Base-by-base conservation (phyloP, 331 rosid genomes). In the Erythrophleum ivorense region DNA sequence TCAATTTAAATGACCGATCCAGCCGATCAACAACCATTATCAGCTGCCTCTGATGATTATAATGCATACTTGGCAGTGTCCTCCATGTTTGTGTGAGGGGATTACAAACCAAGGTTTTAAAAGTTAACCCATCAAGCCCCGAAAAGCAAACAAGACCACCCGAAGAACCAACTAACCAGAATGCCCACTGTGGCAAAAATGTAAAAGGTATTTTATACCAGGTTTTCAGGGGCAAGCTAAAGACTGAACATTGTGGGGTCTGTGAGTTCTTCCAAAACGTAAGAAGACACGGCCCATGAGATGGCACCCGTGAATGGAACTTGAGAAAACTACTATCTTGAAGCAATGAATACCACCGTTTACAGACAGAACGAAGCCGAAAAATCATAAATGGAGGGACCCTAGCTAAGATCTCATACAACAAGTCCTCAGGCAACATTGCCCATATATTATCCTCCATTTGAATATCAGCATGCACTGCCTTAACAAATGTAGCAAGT, bases 371-470 rank as follows among this genome's bases (percentile, higher is more conserved):
- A n/a, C 96, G 97, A 34, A 96, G 92, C 86, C 98, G 91, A 54
- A 96, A 94, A 70, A 94, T 96, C 85, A 91, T 85, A 85, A 96
- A 96, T 0, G 99, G 99, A 0, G 98, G 97, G 21, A 96, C 91
- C 86, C 99, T 89, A 71, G 98, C 99, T 79, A 96, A 80, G 84
- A 96, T 92, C 92, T 93, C 98, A 80, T 91, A 92, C 88, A 96
- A 85, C 90, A 94, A 85, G 36, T 96, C 99, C 89, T 93, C 99
- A 0, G 99, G 98, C 84, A 96, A 84, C 97, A 92, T 87, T 59
- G 98, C 95, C 99, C 99, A 96, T 71, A 96, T 96, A 62, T 85
- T 87, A 81, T 96, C 98, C 87, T 96, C 99, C 97, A 96, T 96
- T 60, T 91, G 98, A 85, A 93, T 87, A 88, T 94, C 99, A 43